Percentiles rank a stretch among this genome's conserved stretches.
Evolutionary conservation across 495 filamentous ascomycete species (phyloP).

Genomic region (Chlorociboria aeruginascens): DNA sequence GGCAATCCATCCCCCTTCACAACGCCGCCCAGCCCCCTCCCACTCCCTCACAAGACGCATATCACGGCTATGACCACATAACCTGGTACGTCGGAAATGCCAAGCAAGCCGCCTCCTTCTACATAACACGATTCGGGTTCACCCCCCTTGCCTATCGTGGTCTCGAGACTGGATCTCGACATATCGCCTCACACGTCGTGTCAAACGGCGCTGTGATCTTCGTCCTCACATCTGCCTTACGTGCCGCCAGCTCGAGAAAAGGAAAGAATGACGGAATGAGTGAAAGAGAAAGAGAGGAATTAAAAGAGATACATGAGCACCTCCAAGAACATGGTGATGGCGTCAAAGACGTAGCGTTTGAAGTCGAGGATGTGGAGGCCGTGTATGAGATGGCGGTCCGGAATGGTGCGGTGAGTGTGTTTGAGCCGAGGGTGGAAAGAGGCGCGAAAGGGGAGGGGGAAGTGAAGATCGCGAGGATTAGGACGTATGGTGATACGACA

Average conservation of each 20-base stretch:
- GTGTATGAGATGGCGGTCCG: constrained; percentile 59
- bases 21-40: too few relatives aligned
- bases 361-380: constrained; percentile 71
- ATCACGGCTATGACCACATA: constrained; percentile 69
- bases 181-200: constrained; percentile 68
- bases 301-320: constrained; percentile 63
- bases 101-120: constrained; percentile 82
- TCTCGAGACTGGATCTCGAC: constrained; percentile 72
- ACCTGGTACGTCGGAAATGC: constrained; percentile 95
- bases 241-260: constrained; percentile 28
- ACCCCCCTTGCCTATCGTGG: constrained; percentile 67
- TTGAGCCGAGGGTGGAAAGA: constrained; percentile 44
- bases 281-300: constrained; percentile 35
- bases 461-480: constrained; percentile 78
- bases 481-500: constrained; percentile 85
- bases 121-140: constrained; percentile 78
- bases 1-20: too few relatives aligned
- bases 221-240: constrained; percentile 72
- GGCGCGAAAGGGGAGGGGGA: constrained; percentile 86
- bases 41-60: background rate
- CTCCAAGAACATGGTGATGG: constrained; percentile 76
- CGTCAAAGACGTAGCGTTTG: constrained; percentile 85
- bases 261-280: constrained; percentile 38
- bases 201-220: constrained; percentile 68
- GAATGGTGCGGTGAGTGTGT: constrained; percentile 55